Percentiles rank a stretch among this genome's conserved stretches.
phyloP scores from a whole-genome alignment of 805 yeast genomes.

The Spencermartinsiella europaea region DNA sequence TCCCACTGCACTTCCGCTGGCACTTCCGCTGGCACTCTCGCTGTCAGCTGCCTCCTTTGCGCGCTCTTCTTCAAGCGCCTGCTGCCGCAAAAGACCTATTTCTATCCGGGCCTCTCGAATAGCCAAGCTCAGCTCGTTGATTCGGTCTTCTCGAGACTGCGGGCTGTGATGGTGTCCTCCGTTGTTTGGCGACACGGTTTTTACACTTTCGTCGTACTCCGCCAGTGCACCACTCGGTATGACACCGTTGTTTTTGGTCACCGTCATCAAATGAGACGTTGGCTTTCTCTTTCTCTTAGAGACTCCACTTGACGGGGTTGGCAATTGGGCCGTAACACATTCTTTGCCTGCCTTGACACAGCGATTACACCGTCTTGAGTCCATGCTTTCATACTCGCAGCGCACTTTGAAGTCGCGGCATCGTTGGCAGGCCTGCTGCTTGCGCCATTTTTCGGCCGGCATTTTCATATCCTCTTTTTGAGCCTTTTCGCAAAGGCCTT shows the following conservation, averaged over 20 bases:
- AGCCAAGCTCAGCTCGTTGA: neutral
- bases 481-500: no score
- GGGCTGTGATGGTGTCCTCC: neutral
- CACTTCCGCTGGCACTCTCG: no score
- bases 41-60: neutral
- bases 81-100: neutral
- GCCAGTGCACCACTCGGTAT: neutral
- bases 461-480: no score
- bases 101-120: neutral
- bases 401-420: conserved; percentile 21
- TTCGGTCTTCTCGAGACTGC: neutral
- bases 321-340: conserved; percentile 9
- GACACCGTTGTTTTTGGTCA: neutral
- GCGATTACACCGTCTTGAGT: conserved; percentile 13
- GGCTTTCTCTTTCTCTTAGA: neutral
- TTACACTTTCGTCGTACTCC: neutral
- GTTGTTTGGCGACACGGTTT: neutral
- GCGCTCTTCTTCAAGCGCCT: neutral
- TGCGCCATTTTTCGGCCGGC: conserved; percentile 16
- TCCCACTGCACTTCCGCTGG: no score
- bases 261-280: neutral
- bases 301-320: neutral
- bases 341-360: conserved; percentile 17
- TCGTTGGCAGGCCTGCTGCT: conserved; percentile 20
- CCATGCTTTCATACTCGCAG: conserved; percentile 19